A percentile compares a stretch with the other conserved stretches of the same genome.
These are phyloP conservation scores for Cinnamomum chago DNA, from an alignment of 164 flowering plant species.

Conservation along the genomic window DNA sequence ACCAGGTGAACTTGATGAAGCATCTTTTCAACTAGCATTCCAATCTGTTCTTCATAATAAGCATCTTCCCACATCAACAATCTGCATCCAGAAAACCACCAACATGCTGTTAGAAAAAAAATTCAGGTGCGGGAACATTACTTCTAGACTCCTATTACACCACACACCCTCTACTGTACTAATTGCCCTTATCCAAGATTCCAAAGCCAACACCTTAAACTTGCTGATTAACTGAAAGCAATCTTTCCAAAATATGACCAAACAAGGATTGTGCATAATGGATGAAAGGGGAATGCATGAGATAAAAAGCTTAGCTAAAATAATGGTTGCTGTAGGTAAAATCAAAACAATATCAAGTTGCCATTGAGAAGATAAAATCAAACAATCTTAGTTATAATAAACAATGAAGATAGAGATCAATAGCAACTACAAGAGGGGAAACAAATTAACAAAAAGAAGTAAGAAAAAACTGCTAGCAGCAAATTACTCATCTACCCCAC, in stretches of 20 bases:
- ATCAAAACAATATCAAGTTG: neutral
- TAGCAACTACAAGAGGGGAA: neutral
- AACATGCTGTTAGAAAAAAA: neutral
- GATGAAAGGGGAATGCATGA: too few relatives aligned
- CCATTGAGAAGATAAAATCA: neutral
- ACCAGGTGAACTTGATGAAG: conserved; percentile 56
- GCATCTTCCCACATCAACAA: conserved; percentile 66
- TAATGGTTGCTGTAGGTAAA: neutral
- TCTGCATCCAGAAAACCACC: conserved; percentile 33
- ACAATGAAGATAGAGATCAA: neutral
- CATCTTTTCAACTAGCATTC: conserved; percentile 41
- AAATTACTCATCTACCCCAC: neutral
- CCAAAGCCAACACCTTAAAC: neutral
- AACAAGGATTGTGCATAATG: too few relatives aligned
- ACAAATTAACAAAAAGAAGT: neutral
- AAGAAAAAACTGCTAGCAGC: neutral
- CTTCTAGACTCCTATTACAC: neutral
- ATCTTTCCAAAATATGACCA: neutral
- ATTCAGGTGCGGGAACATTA: neutral
- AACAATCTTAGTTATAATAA: neutral
- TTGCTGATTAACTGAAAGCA: neutral
- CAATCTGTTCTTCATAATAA: conserved; percentile 49
- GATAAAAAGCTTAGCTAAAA: neutral
- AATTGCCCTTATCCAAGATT: neutral
- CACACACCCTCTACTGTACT: neutral